These are phyloP conservation scores for Saprolegnia diclina DNA, from an alignment of 352 stramenopile species.

Conservation along the genomic window DNA sequence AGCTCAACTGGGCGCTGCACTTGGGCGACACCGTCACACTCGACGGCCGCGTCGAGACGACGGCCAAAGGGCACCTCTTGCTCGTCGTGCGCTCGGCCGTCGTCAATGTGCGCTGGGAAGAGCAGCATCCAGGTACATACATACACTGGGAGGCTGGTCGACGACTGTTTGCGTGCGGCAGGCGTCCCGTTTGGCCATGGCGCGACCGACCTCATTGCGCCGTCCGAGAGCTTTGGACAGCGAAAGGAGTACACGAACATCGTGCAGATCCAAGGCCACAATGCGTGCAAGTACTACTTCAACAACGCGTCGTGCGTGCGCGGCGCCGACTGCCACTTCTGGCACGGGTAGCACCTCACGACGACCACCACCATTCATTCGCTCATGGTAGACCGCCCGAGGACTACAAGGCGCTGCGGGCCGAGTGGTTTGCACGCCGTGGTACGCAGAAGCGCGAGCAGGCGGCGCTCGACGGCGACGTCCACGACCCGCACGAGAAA, in stretches of 20 bases:
- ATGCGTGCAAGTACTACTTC: conserved; percentile 76
- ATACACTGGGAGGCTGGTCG: neutral
- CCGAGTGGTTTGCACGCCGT: conserved; percentile 55
- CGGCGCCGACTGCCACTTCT: conserved; percentile 57
- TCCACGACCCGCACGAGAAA: conserved; percentile 62
- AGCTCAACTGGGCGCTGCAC: conserved; percentile 54
- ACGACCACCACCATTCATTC: no score
- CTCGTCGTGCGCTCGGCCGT: conserved; percentile 44
- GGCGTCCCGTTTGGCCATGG: conserved; percentile 51
- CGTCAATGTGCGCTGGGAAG: conserved; percentile 44
- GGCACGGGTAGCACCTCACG: conserved; percentile 53
- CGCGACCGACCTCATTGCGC: conserved; percentile 36
- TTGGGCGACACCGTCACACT: conserved; percentile 64
- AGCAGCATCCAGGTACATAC: conserved; percentile 37
- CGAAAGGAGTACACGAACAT: conserved; percentile 13
- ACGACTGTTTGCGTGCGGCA: neutral
- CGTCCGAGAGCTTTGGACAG: neutral
- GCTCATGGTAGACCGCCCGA: conserved; percentile 20
- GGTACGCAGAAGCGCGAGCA: conserved; percentile 50
- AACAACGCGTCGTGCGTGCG: conserved; percentile 68
- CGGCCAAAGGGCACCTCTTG: conserved; percentile 31
- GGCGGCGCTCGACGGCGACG: conserved; percentile 52
- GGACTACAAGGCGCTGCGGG: conserved; percentile 45
- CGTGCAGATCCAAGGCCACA: conserved; percentile 30
- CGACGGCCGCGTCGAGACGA: conserved; percentile 50